Base-by-base conservation (phyloP, 140 eudicot genomes). In the Flaveria floridana region DNA sequence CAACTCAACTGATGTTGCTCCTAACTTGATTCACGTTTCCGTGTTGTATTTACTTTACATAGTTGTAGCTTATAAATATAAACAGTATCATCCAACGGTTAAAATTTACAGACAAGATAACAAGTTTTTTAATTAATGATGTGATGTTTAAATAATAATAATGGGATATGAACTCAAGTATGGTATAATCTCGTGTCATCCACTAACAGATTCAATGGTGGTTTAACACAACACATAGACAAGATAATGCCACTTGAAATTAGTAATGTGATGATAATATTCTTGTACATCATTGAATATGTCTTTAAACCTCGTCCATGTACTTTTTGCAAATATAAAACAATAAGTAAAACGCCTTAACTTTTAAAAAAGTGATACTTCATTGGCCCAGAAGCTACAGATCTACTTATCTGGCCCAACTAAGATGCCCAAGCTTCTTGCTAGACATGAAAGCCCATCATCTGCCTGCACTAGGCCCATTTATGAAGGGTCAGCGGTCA, bases 241-340 rank as follows among this genome's bases (percentile, higher is more conserved):
- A 48, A 70, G 26, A 70, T 70, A 26, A 21, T 50, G 47, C 13
- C 58, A 68, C 73, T 68, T 42, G 59, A 13, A 68, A 23, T 34
- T 34, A 34, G 8, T 34, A 34, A 5, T 34, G 8, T n/a, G 13
- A 25, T 26, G 13, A 7, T 56, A 46, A 9, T 56, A 61, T 74
- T 59, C n/a, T 42, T 41, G 34, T 23, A 51, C 13, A 59, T 74
- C 7, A 61, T 74, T 34, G 71, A 74, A 61, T 74, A 61, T 46
- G 78, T 74, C 78, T 74, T 74, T 61, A 74, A 44, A 74, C 78
- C 78, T 74, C 78, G 61, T 25, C 71, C 71, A 73, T 46, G 34
- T 15, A 61, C 78, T 55, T 74, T n/a, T 44, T 56, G n/a, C 11
- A 56, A 57, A 37, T n/a, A 61, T 8, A 74, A 2, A 59, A 74